Evolutionary conservation across 2,329 filamentous ascomycete species (phyloP), one percentile per base, ranked within the genome.

Genomic region (Fusarium zealandicum): DNA sequence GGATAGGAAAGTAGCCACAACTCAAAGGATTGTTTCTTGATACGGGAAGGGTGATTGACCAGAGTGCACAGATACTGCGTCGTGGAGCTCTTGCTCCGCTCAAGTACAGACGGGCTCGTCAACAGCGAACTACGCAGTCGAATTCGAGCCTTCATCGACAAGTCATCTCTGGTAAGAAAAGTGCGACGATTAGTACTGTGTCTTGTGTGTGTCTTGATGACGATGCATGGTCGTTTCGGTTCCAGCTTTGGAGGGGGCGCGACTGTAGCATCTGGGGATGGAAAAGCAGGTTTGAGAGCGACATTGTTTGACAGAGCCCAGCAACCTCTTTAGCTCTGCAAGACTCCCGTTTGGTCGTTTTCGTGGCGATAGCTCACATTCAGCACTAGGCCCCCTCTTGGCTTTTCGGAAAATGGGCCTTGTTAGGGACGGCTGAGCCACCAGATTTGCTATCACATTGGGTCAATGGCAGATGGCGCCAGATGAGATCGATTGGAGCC

Each of bases 121-220:
- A 44, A 51, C 61, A 55, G 51, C 49, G 51, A 63, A 60, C 61
- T 52, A 49, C 27, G 53, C 37, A 39, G 39, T 37, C 41, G 17
- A 54, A 43, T 38, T 38, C 45, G 54, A 59, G 46, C 45, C 22
- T 16, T 41, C 39, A 39, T 64, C 49, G 51, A 62, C 48, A 56
- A 44, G 57, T 58, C 54, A 59, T 64, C 64, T 58, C 38, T 57
- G 42, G 33, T 12, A 38, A 33, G 32, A 45, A 30, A 58, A 39
- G 35, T 57, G 51, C 37, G 49, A 61, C 56, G 46, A 25, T 59
- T 54, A 53, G 51, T 55, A 39, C 37, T 59, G 50, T 51, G 35
- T 63, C 60, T 61, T 61, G 66, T 40, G 53, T 49, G 35, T 63
- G 63, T 61, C 63, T 67, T 40, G 53, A 61, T 56, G 54, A 40